Base-by-base conservation (phyloP, 345 rosid species). In the Gossypium turneri region DNA sequence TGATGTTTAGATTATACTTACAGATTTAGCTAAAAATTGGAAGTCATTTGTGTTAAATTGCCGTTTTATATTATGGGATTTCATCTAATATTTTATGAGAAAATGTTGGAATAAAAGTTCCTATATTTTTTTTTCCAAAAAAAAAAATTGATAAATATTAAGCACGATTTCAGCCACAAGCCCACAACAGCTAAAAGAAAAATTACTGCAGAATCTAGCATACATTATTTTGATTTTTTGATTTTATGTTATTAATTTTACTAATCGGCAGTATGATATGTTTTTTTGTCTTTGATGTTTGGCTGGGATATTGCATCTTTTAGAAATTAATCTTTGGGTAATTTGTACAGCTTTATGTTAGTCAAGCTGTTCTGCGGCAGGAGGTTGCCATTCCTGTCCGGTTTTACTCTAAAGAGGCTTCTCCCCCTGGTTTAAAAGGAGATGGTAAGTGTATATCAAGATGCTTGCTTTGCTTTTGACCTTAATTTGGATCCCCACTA, bases 371-470 rank as follows among this genome's bases (percentile, higher is more conserved):
- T 69, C 70, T 89, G 77, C 93, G 83, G 41, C 85, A 81, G 78
- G 88, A 89, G 9, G 82, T 66, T 83, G 85, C 81, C 52, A 29
- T 85, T 75, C 85, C 90, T 3, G 85, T 89, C 24, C 97, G 98
- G 25, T 90, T 78, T 73, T 95, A 82, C 59, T 89, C 97, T n/a
- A 88, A 89, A 76, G 91, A 84, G 83, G 89, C 94, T 81, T 87
- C 92, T 70, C 86, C 88, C 63, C 69, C 85, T 12, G 79, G 85
- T 4, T 88, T 87, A 24, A 90, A 87, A 82, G 99, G 99, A 87
- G 99, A 93, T 78, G 92, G 98, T 95, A 78, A 38, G 97, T 84
- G 24, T 41, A 34, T 77, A 45, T 45, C 25, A 0, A 43, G 52
- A 12, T 52, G 12, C 48, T 73, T 47, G 44, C 22, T 77, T 59